A percentile compares a stretch with the other conserved stretches of the same genome.
Conservation (phyloP, 106 monocot species). For the Xerophyta viscosa region DNA sequence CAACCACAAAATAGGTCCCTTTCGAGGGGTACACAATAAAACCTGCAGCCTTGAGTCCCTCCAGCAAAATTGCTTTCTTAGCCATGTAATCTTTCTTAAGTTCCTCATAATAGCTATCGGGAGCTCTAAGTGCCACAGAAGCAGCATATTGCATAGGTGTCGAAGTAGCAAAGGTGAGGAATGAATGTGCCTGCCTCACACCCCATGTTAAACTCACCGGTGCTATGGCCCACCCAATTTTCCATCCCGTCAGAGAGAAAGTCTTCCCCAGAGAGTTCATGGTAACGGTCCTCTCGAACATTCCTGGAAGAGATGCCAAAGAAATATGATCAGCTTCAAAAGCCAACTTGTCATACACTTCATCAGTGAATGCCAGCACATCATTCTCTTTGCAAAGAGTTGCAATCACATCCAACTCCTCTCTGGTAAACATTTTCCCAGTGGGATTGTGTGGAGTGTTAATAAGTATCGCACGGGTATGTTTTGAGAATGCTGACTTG, state of each 20-base stretch:
- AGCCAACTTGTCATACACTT: slow-evolving; percentile 92
- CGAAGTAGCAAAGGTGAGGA: slow-evolving; percentile 84
- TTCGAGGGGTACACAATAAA: slow-evolving; percentile 81
- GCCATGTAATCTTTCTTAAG: slow-evolving; percentile 61
- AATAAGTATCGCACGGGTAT: slow-evolving; percentile 75
- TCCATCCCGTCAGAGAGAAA: slow-evolving; percentile 97
- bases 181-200: slow-evolving; percentile 80
- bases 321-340: slow-evolving; percentile 84
- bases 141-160: slow-evolving; percentile 94
- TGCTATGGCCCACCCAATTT: slow-evolving; percentile 94
- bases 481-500: slow-evolving; percentile 43
- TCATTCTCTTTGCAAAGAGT: slow-evolving; percentile 79
- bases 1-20: slow-evolving; percentile 89
- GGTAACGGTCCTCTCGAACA: slow-evolving; percentile 90
- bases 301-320: slow-evolving; percentile 71
- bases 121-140: slow-evolving; percentile 51
- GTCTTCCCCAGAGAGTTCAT: slow-evolving; percentile 95
- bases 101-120: slow-evolving; percentile 78
- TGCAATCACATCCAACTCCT: slow-evolving; percentile 72
- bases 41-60: slow-evolving; percentile 70
- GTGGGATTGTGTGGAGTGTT: slow-evolving; percentile 98
- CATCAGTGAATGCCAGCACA: slow-evolving; percentile 73
- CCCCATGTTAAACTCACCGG: slow-evolving; percentile 80
- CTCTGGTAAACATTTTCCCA: slow-evolving; percentile 82
- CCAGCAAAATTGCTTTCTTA: slow-evolving; percentile 79